Evolutionary conservation across 768 basidiomycete species (phyloP), one percentile per base, ranked within the genome.

Genomic region (Pulveroboletus sp.): DNA sequence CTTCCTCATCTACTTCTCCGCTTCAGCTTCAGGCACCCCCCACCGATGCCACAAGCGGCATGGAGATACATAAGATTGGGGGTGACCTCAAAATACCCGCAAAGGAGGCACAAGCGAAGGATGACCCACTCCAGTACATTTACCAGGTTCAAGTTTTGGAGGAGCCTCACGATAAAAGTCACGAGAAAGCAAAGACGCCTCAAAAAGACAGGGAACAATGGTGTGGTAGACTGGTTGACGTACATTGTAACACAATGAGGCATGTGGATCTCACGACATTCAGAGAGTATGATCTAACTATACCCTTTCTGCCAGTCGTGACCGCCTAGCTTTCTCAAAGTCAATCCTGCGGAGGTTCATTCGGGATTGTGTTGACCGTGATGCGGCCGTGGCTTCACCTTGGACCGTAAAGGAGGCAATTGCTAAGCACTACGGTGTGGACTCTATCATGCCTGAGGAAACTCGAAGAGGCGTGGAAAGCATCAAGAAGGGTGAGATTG

Each of bases 331-430:
- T 17, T 98, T 98, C 70, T 95, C 93, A 24, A 97, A 98, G 69
- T 94, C 94, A 16, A 95, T 98, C 58, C 81, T 99, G 24, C 90
- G 94, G 55, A 87, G 94, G 14, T 97, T 95, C 70, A 90, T 99
- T 49, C 85, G 91, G 53, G 97, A 98, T 63, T 95, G 93, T 59
- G 88, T 99, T 3, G 87, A 91, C 60, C 84, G 97, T 29, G 93
- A 95, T 56, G 78, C 92, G 14, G 87, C 91, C 9, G 87, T 95
- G 23, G 93, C 92, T 8, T 90, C 92, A 1, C 95, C 97, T 6
- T 99, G 97, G 97, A 86, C 84, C 2, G 94, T 98, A 25, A 97
- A 97, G 66, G 81, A 81, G 2, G 70, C 76, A 6, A 87, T 98
- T 47, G 94, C 93, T 1, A 78, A 79, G 50, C 81, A 84, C 45